A percentile compares a stretch with the other conserved stretches of the same genome.
Conservation (phyloP, 176 grass and related monocot species). For the Rhipidocladum racemiflorum region DNA sequence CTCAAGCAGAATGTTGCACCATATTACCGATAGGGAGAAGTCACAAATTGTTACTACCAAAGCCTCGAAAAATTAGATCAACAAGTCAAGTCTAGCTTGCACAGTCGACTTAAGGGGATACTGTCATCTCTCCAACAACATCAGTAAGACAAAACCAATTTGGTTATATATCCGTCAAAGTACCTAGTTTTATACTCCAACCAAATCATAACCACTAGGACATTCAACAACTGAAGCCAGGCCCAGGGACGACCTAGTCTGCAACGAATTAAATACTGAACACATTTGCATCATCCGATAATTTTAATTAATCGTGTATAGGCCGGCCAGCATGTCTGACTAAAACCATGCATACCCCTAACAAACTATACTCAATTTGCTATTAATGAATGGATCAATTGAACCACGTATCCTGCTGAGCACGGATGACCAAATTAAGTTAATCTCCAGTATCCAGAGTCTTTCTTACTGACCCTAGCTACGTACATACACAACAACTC, state of each 20-base stretch:
- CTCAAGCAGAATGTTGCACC: neutral
- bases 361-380: neutral
- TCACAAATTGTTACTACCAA: neutral
- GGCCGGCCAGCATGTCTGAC: neutral
- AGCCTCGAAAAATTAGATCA: neutral
- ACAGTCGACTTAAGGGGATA: neutral
- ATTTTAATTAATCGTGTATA: neutral
- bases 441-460: neutral
- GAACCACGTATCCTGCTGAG: neutral
- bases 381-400: neutral
- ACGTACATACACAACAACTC: conserved; percentile 1
- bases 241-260: neutral
- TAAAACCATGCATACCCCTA: neutral
- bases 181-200: neutral
- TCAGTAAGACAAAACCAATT: neutral
- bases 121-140: neutral
- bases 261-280: neutral
- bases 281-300: neutral
- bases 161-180: neutral
- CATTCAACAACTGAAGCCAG: neutral
- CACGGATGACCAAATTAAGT: neutral
- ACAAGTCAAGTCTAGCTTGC: neutral
- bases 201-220: neutral
- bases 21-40: neutral
- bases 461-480: neutral